phyloP scores from a whole-genome alignment of 2,329 filamentous ascomycete species.

The Colletotrichum cereale region DNA sequence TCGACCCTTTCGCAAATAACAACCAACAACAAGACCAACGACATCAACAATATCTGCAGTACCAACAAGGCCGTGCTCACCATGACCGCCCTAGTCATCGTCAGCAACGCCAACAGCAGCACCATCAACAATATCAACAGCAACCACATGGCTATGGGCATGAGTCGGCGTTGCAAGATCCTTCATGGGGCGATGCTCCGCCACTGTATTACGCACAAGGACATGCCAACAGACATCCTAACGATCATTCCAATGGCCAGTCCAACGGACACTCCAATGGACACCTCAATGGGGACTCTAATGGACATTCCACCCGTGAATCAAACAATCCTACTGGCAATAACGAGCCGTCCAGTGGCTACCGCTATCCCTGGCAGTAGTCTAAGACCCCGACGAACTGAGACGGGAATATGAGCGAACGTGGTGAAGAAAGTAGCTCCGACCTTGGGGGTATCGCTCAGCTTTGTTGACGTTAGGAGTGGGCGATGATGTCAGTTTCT shows the following conservation, averaged over 20 bases:
- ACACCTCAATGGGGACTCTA: background rate
- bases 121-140: background rate
- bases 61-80: background rate
- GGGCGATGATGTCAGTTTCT: background rate
- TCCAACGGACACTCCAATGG: background rate
- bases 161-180: constrained; percentile 7
- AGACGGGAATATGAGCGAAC: background rate
- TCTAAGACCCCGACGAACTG: background rate
- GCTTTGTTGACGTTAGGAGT: background rate
- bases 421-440: background rate
- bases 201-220: constrained; percentile 29
- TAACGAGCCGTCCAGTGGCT: constrained; percentile 27
- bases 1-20: constrained; percentile 17
- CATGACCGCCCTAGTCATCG: constrained; percentile 3
- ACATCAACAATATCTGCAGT: constrained; percentile 13
- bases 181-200: constrained; percentile 9
- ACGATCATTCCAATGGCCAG: background rate
- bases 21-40: constrained; percentile 1
- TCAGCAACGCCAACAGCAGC: constrained; percentile 2
- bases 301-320: background rate
- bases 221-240: background rate
- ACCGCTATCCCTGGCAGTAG: constrained; percentile 43
- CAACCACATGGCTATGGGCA: background rate
- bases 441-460: background rate
- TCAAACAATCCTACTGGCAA: constrained; percentile 18